Conservation (phyloP, 352 stramenopile genomes). For the Phytophthora colocasiae region DNA sequence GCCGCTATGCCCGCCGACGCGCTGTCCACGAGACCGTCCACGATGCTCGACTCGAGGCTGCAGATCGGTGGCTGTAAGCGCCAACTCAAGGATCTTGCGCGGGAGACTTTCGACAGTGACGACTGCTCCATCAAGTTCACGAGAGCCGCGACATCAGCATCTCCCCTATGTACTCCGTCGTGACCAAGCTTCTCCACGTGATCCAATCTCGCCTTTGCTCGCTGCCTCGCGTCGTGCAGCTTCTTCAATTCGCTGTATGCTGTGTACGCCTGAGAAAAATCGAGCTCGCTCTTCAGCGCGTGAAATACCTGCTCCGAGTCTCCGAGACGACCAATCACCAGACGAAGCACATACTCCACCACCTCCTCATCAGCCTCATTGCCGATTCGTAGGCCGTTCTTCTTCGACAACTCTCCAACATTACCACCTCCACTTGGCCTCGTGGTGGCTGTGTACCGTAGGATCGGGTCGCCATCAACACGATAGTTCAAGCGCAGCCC, state of each 20-base stretch:
- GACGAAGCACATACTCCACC: slow-evolving; percentile 45
- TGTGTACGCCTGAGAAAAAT: slow-evolving; percentile 45
- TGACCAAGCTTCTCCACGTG: slow-evolving; percentile 18
- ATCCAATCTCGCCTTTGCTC: slow-evolving; percentile 16
- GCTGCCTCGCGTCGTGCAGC: slow-evolving; percentile 21
- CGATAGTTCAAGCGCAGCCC: slow-evolving; percentile 47
- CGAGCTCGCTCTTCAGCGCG: slow-evolving; percentile 42
- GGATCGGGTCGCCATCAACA: slow-evolving; percentile 69
- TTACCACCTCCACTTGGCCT: slow-evolving; percentile 40
- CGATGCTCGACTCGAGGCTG: slow-evolving; percentile 68
- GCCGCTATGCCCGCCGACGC: slow-evolving; percentile 19
- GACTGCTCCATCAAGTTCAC: slow-evolving; percentile 30
- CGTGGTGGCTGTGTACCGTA: slow-evolving; percentile 70
- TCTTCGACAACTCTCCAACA: slow-evolving; percentile 19
- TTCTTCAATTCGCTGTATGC: slow-evolving; percentile 52
- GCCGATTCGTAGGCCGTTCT: slow-evolving; percentile 21
- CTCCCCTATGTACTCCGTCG: background rate
- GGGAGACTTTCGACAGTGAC: slow-evolving; percentile 20
- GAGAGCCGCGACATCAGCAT: slow-evolving; percentile 23
- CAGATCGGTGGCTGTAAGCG: slow-evolving; percentile 53
- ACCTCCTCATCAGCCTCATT: slow-evolving; percentile 49
- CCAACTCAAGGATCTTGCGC: slow-evolving; percentile 10
- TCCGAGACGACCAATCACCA: slow-evolving; percentile 41
- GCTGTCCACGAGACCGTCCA: slow-evolving; percentile 26
- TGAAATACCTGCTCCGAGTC: slow-evolving; percentile 45